Conservation (phyloP, 257 asterid genomes). For the Solanum clarkiae region DNA sequence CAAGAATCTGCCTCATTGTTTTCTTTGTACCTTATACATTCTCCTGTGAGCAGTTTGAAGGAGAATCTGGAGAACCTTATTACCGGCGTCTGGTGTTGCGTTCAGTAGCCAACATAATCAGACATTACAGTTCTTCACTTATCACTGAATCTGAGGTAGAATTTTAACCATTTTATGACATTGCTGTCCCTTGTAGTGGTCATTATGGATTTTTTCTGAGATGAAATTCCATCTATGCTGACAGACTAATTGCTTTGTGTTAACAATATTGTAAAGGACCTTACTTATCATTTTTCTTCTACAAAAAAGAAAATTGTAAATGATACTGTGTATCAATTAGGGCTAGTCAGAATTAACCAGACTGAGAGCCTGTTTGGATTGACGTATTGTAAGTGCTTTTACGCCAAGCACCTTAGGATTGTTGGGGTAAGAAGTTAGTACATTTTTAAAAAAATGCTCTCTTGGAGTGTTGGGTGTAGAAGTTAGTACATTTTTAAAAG, state of each 20-base stretch:
- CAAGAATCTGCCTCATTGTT: not conserved
- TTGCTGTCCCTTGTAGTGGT: not conserved
- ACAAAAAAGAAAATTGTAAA: not conserved
- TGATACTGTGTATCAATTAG: not conserved
- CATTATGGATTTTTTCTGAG: not conserved
- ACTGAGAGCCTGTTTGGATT: not conserved
- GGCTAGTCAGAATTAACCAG: not conserved
- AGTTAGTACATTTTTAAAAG: too few species aligned
- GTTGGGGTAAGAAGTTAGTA: not conserved
- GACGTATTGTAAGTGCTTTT: not conserved
- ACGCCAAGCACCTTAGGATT: not conserved
- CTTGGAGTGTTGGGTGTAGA: too few species aligned
- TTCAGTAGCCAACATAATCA: slow-evolving; percentile 85
- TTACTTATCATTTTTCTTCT: not conserved
- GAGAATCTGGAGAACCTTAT: slow-evolving; percentile 94
- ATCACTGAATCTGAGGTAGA: slow-evolving; percentile 91
- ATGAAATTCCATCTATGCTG: not conserved
- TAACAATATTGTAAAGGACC: not conserved
- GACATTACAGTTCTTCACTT: slow-evolving; percentile 90
- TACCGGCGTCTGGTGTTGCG: slow-evolving; percentile 92
- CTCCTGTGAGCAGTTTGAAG: slow-evolving; percentile 53
- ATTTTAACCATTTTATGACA: not conserved
- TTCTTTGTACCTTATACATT: not conserved
- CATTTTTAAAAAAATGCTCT: too few species aligned
- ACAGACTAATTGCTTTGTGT: not conserved